phyloP scores from a whole-genome alignment of 2,329 filamentous ascomycete genomes.

The Fusarium sp. region DNA sequence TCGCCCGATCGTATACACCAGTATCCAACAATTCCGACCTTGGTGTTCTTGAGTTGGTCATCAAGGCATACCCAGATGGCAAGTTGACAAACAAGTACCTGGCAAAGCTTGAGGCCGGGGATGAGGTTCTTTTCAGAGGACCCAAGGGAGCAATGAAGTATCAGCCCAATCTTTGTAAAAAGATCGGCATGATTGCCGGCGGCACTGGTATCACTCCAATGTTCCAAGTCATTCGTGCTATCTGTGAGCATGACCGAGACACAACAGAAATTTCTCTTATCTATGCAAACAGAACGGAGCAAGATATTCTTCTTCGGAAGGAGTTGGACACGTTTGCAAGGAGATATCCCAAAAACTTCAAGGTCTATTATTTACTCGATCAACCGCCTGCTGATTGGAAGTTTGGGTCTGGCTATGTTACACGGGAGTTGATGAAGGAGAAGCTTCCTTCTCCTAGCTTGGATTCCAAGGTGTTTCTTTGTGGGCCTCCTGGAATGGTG shows the following conservation, averaged over 20 bases:
- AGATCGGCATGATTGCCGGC: slow-evolving; percentile 69
- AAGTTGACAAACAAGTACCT: slow-evolving; percentile 63
- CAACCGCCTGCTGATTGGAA: slow-evolving; percentile 60
- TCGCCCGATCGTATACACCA: slow-evolving; percentile 67
- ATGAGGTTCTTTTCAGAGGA: slow-evolving; percentile 65
- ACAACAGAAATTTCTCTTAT: slow-evolving; percentile 67
- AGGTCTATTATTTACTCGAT: slow-evolving; percentile 67
- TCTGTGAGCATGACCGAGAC: slow-evolving; percentile 70
- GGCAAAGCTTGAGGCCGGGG: slow-evolving; percentile 59
- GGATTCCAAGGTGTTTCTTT: slow-evolving; percentile 67
- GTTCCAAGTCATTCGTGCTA: slow-evolving; percentile 70
- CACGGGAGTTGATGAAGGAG: slow-evolving; percentile 60
- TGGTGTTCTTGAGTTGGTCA: slow-evolving; percentile 63
- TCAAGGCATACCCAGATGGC: slow-evolving; percentile 65
- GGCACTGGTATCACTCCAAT: slow-evolving; percentile 53
- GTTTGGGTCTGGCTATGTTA: slow-evolving; percentile 64
- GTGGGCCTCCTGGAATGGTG: slow-evolving; percentile 72
- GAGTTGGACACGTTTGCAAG: slow-evolving; percentile 67
- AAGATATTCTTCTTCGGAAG: slow-evolving; percentile 68
- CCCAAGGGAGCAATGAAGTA: slow-evolving; percentile 70
- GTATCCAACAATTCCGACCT: slow-evolving; percentile 63
- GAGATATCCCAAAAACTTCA: slow-evolving; percentile 66
- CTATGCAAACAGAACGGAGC: slow-evolving; percentile 69
- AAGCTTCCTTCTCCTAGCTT: slow-evolving; percentile 59
- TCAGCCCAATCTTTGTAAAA: slow-evolving; percentile 54